phyloP scores from a whole-genome alignment of 441 rosid genomes.

The Euphorbia corollata region DNA sequence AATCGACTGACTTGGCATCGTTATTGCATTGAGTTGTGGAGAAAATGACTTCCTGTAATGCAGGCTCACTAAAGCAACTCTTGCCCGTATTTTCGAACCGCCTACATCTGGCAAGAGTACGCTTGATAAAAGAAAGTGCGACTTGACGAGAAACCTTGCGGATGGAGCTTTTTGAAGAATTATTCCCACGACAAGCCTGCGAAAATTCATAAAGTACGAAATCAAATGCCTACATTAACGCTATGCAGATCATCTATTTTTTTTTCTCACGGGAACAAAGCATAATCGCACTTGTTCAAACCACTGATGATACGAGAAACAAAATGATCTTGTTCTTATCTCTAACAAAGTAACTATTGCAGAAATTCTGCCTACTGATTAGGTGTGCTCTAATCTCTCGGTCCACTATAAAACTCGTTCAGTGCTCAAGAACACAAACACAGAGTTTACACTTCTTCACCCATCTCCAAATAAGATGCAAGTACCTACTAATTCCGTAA shows the following conservation, averaged over 20 bases:
- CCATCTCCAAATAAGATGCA: constrained; percentile 3
- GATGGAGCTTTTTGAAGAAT: constrained; percentile 41
- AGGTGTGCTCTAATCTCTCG: background rate
- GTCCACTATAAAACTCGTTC: background rate
- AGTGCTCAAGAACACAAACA: too few species aligned
- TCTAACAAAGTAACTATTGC: background rate
- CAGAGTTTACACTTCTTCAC: background rate
- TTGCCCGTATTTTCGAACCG: constrained; percentile 66
- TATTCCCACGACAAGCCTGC: constrained; percentile 73
- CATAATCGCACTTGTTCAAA: background rate
- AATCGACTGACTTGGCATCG: constrained; percentile 68
- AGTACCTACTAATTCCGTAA: background rate
- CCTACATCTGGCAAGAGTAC: constrained; percentile 64
- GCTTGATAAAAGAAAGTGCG: constrained; percentile 61
- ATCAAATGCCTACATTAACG: background rate
- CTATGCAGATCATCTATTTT: background rate
- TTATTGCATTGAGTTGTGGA: constrained; percentile 48
- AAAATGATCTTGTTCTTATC: background rate
- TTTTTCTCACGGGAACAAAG: background rate
- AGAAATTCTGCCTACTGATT: background rate
- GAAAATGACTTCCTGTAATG: constrained; percentile 63
- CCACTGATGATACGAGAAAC: background rate
- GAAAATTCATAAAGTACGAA: constrained; percentile 16
- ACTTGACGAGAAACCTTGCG: constrained; percentile 73
- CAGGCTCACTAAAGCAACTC: constrained; percentile 73